These are phyloP conservation scores for Lolium multiflorum DNA, from an alignment of 176 grass and related monocot species.

Conservation along the genomic window DNA sequence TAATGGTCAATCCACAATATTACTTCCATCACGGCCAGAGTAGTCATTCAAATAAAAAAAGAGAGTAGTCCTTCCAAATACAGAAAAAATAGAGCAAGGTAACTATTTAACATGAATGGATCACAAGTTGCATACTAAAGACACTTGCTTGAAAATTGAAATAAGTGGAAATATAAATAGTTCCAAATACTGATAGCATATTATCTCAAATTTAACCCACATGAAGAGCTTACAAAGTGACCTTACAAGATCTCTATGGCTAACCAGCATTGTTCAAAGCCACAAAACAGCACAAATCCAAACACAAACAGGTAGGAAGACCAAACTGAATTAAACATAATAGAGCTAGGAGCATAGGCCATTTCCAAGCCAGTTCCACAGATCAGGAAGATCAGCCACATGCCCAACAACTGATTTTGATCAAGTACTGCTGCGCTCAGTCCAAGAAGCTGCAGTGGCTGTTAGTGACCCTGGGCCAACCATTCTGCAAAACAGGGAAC, in stretches of 20 bases:
- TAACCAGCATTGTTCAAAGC: conserved; percentile 3
- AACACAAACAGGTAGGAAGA: background rate
- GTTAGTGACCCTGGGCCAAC: background rate
- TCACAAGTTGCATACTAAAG: background rate
- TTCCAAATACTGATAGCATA: background rate
- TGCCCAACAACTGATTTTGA: background rate
- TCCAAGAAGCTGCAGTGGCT: background rate
- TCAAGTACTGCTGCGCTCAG: background rate
- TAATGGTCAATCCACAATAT: background rate
- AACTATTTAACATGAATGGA: background rate
- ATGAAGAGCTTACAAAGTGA: background rate
- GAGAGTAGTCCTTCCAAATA: background rate
- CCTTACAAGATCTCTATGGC: background rate
- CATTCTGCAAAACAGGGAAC: conserved; percentile 5
- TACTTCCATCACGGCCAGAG: background rate
- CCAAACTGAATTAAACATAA: background rate
- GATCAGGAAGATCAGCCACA: background rate
- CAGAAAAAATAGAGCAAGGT: background rate
- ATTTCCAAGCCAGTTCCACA: background rate
- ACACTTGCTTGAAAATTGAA: background rate
- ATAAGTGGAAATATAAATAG: background rate
- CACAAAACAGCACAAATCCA: background rate
- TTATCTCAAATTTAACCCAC: background rate
- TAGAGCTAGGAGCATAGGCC: background rate
- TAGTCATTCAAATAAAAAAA: background rate